Percentiles rank a stretch among this genome's conserved stretches.
phyloP scores from a whole-genome alignment of 768 basidiomycete species.

The Boletus tomentosulus region DNA sequence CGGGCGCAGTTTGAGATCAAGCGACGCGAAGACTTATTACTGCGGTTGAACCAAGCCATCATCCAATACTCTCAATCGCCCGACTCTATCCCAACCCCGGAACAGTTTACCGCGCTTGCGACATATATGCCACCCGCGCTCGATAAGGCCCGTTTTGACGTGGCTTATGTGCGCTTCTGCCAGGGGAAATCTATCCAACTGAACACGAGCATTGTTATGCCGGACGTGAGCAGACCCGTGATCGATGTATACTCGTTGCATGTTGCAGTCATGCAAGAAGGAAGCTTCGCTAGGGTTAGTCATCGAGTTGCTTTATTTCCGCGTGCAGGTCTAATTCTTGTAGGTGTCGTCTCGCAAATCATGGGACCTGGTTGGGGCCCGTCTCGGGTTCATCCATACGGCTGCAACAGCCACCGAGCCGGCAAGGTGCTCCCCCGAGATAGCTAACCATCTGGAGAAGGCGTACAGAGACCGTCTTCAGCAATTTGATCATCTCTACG shows the following conservation, averaged over 20 bases:
- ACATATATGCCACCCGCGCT: conserved; percentile 28
- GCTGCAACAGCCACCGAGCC: conserved; percentile 18
- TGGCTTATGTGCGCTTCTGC: conserved; percentile 27
- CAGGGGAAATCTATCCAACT: conserved; percentile 22
- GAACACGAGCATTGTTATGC: conserved; percentile 29
- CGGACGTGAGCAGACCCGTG: conserved; percentile 22
- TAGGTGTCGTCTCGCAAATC: conserved; percentile 24
- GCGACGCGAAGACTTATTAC: conserved; percentile 26
- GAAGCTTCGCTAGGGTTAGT: conserved; percentile 27
- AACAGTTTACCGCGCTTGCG: conserved; percentile 24
- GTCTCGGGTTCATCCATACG: conserved; percentile 25
- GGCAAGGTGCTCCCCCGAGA: conserved; percentile 22
- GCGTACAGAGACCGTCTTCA: conserved; percentile 27
- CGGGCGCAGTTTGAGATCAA: conserved; percentile 29
- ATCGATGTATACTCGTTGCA: conserved; percentile 30
- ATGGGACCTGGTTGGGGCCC: conserved; percentile 26
- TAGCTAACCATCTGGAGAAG: conserved; percentile 26
- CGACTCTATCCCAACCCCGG: conserved; percentile 9
- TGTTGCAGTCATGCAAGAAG: conserved; percentile 31
- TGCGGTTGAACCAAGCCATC: conserved; percentile 28
- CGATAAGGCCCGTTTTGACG: conserved; percentile 27
- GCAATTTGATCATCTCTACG: conserved; percentile 32
- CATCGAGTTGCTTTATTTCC: conserved; percentile 1
- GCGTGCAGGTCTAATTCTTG: conserved; percentile 1
- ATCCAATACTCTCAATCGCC: conserved; percentile 14